Evolutionary conservation across 2,329 filamentous ascomycete genomes (phyloP).

Genomic region (Botrytis cinerea): DNA sequence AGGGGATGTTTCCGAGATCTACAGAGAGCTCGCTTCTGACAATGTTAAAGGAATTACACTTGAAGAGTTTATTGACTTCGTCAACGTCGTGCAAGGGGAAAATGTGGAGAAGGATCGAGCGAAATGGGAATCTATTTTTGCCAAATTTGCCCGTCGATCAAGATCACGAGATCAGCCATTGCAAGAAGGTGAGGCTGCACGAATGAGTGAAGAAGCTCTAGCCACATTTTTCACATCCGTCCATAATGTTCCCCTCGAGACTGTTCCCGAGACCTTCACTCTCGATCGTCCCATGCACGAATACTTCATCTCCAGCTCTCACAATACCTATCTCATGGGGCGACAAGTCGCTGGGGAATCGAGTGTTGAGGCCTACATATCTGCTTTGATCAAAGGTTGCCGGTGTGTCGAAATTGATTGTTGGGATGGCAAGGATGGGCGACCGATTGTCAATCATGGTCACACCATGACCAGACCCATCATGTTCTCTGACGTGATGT

Average conservation of each 20-base stretch:
- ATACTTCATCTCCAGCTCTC: slow-evolving; percentile 97
- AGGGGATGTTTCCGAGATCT: slow-evolving; percentile 76
- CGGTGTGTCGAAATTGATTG: slow-evolving; percentile 97
- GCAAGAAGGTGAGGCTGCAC: slow-evolving; percentile 49
- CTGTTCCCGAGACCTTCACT: slow-evolving; percentile 59
- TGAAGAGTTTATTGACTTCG: slow-evolving; percentile 73
- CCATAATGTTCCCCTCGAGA: slow-evolving; percentile 67
- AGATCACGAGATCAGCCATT: slow-evolving; percentile 49
- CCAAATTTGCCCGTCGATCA: slow-evolving; percentile 64
- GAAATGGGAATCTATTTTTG: slow-evolving; percentile 73
- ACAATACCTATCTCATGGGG: slow-evolving; percentile 95
- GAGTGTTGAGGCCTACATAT: slow-evolving; percentile 93
- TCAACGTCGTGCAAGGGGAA: slow-evolving; percentile 73
- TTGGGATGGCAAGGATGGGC: slow-evolving; percentile 87
- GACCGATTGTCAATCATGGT: slow-evolving; percentile 85
- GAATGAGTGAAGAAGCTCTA: slow-evolving; percentile 79
- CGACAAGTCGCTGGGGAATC: slow-evolving; percentile 87
- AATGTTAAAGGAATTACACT: slow-evolving; percentile 66
- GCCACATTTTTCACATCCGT: slow-evolving; percentile 75
- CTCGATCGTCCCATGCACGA: slow-evolving; percentile 89
- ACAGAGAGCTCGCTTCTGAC: slow-evolving; percentile 61
- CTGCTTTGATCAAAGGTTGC: slow-evolving; percentile 82
- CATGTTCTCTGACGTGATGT: slow-evolving; percentile 87
- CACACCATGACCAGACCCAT: slow-evolving; percentile 86
- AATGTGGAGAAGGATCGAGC: slow-evolving; percentile 66